phyloP scores from a whole-genome alignment of 768 basidiomycete species.

The Tylopilus intermedius region DNA sequence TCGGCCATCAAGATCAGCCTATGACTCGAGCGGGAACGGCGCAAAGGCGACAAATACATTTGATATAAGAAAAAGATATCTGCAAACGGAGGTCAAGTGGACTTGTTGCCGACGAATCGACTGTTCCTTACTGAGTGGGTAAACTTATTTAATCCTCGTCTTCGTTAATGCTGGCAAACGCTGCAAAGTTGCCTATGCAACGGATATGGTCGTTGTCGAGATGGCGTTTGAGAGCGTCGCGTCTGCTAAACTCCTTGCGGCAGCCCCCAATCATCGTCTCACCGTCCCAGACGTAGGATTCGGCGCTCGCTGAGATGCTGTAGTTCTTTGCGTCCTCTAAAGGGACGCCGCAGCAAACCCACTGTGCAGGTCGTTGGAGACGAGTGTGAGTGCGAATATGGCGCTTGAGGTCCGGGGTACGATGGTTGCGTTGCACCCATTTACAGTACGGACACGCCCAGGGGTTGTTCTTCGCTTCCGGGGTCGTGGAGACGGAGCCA shows the following conservation, averaged over 20 bases:
- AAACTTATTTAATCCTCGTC: conserved; percentile 18
- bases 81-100: conserved; percentile 1
- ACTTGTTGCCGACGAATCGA: neutral
- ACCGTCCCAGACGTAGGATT: conserved; percentile 26
- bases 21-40: neutral
- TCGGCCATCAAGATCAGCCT: conserved; percentile 5
- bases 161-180: conserved; percentile 25
- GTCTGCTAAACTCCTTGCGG: conserved; percentile 34
- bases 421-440: conserved; percentile 45
- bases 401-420: conserved; percentile 55
- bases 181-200: conserved; percentile 31
- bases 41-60: conserved; percentile 1
- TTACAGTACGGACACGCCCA: conserved; percentile 45
- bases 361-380: conserved; percentile 31
- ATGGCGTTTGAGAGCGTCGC: conserved; percentile 39
- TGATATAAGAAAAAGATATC: conserved; percentile 5
- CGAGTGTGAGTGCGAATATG: conserved; percentile 52
- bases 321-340: conserved; percentile 22
- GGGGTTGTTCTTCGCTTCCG: conserved; percentile 29
- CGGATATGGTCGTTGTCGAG: conserved; percentile 33
- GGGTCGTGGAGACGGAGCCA: conserved; percentile 15
- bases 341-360: conserved; percentile 36
- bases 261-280: conserved; percentile 36
- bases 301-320: conserved; percentile 18
- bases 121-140: conserved; percentile 4